Evolutionary conservation across 331 rosid species (phyloP).

Genomic region (Pyrus hybrid): DNA sequence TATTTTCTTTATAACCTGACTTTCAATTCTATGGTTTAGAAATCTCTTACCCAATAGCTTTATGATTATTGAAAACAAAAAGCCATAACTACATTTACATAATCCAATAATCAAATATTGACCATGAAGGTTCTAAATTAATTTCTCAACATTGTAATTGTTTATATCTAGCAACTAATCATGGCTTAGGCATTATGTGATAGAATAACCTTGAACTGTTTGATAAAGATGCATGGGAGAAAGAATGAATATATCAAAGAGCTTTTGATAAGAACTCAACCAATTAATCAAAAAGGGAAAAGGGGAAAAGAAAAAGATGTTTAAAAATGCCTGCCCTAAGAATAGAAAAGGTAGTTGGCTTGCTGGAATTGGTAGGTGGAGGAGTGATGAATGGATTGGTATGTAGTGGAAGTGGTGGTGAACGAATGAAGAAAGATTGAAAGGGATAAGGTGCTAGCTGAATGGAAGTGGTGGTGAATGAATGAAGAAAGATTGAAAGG

Average conservation of each 20-base stretch:
- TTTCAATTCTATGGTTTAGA: no score
- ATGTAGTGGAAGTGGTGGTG: neutral
- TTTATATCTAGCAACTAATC: no score
- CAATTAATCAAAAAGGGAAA: neutral
- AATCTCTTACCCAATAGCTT: no score
- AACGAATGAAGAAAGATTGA: neutral
- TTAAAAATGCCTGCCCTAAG: neutral
- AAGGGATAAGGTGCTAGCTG: neutral
- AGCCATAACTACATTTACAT: no score
- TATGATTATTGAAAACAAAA: no score
- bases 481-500: neutral
- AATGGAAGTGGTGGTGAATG: neutral
- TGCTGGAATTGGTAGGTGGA: slow-evolving; percentile 12
- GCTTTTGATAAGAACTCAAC: neutral
- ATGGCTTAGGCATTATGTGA: no score
- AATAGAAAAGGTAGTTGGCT: neutral
- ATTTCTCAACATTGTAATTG: neutral
- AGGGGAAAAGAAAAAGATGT: neutral
- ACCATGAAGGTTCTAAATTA: neutral
- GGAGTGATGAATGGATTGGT: slow-evolving; percentile 10
- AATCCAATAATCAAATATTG: neutral
- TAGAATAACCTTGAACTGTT: neutral
- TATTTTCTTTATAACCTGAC: no score
- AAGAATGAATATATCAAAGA: neutral
- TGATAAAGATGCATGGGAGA: neutral